These are phyloP conservation scores for Rhytidiadelphus loreus DNA, from an alignment of 225 moss, liverwort and hornwort species.

Conservation along the genomic window DNA sequence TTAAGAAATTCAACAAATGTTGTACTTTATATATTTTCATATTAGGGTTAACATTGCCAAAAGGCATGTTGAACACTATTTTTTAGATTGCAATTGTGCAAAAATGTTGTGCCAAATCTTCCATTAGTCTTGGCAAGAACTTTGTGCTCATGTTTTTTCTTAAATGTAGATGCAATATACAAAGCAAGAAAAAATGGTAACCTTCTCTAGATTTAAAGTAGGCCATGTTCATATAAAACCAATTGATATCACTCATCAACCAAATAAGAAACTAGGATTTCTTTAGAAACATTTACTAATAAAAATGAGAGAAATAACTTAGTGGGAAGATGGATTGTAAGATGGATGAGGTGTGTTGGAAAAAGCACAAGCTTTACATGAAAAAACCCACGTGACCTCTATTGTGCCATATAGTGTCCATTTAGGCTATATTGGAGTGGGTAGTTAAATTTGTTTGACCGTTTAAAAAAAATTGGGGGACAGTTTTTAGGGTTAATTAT, in stretches of 20 bases:
- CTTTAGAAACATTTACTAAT: not conserved
- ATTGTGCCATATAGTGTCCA: not conserved
- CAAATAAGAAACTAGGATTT: not conserved
- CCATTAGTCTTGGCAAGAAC: not conserved
- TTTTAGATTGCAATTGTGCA: no score
- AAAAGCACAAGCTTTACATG: not conserved
- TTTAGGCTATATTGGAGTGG: no score
- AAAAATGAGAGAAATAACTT: not conserved
- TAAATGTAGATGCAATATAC: not conserved
- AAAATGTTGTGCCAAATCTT: no score
- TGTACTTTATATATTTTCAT: no score
- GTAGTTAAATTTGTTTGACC: no score
- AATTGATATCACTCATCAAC: not conserved
- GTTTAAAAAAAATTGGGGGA: no score
- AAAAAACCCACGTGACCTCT: not conserved
- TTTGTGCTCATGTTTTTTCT: not conserved
- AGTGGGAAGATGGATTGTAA: not conserved
- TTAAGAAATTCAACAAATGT: no score
- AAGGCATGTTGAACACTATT: no score
- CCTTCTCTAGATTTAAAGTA: not conserved
- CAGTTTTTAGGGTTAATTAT: no score
- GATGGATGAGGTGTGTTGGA: accelerated
- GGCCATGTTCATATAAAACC: not conserved
- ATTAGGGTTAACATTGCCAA: no score
- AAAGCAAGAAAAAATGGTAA: not conserved